Base-by-base conservation (phyloP, 306 rosid species). In the Vigna angularis region DNA sequence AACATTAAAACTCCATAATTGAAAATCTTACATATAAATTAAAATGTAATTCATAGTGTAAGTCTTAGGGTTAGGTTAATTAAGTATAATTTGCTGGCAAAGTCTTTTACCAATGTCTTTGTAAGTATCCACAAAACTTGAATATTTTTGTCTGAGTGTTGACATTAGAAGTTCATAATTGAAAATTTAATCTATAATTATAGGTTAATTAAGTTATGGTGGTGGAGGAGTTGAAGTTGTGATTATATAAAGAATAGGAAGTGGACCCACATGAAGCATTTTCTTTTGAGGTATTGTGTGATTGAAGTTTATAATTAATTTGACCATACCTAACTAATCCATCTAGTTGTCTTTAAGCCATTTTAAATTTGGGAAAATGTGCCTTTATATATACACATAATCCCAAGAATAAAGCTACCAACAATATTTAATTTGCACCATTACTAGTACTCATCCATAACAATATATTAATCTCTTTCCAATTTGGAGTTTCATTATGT, bases 321-420 rank as follows among this genome's bases (percentile, higher is more conserved):
- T 30, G 22, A 49, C 44, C 14, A 20, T 0, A n/a, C 5, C 49
- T 17, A 74, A n/a, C 7, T 5, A 34, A 4, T 34, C 38, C 38
- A 34, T 74, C 70, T 64, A 79, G 73, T n/a, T 79, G 73, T 79
- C 66, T 4, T 30, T 51, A 62, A 40, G 15, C 10, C 16, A 51
- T 71, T 71, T 71, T 71, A 70, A 70, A 78, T 47, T 48, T 48
- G 1, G 3, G 47, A 26, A 34, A 47, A 4, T 24, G n/a, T 62
- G 20, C 32, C 12, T 15, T 28, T 30, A 6, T 30, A 16, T 26
- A 32, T 58, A 58, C 1, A 30, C 45, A 47, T 7, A 2, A 28
- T 58, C 44, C 53, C n/a, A 65, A 76, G 28, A 62, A 75, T 48
- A 70, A 34, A 36, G 56, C 6, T 42, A 24, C 32, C 12, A 6